Conservation (phyloP, 2,329 filamentous ascomycete species). For the Geosmithia putterillii region DNA sequence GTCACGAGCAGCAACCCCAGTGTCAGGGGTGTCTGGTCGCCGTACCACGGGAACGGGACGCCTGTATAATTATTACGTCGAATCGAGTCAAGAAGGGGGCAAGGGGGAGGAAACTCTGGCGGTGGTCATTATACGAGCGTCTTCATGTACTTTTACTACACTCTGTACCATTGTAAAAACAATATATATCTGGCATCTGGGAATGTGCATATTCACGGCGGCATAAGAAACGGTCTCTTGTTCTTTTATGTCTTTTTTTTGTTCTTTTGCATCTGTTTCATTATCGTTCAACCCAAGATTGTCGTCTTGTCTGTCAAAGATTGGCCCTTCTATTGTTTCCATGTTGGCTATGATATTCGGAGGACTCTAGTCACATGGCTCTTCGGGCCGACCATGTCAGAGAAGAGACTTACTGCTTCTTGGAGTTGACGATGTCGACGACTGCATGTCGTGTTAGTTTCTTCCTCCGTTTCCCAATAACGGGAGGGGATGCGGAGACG, state of each 20-base stretch:
- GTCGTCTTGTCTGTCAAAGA: too few species aligned
- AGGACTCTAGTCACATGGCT: too few species aligned
- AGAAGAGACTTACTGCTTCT: slow-evolving; percentile 26
- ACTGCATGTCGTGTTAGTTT: slow-evolving; percentile 21
- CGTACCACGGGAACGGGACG: slow-evolving; percentile 51
- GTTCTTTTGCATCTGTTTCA: too few species aligned
- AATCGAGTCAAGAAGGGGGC: neutral
- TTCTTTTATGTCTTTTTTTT: neutral
- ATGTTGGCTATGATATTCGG: too few species aligned
- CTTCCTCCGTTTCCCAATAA: slow-evolving; percentile 5
- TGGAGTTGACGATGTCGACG: slow-evolving; percentile 47
- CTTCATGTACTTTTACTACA: neutral
- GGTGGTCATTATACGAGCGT: neutral
- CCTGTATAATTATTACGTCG: slow-evolving; percentile 25
- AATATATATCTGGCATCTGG: neutral
- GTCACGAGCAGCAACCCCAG: slow-evolving; percentile 52
- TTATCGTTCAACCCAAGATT: neutral
- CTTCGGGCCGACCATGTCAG: neutral
- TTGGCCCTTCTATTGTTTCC: too few species aligned
- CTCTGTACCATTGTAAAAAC: neutral
- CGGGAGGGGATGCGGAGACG: neutral
- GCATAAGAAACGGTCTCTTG: neutral
- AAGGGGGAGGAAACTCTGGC: neutral
- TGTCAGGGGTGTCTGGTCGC: slow-evolving; percentile 60
- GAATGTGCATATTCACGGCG: too few species aligned